phyloP scores from a whole-genome alignment of 768 basidiomycete genomes.

The Rhodosporidiobolus sp. region DNA sequence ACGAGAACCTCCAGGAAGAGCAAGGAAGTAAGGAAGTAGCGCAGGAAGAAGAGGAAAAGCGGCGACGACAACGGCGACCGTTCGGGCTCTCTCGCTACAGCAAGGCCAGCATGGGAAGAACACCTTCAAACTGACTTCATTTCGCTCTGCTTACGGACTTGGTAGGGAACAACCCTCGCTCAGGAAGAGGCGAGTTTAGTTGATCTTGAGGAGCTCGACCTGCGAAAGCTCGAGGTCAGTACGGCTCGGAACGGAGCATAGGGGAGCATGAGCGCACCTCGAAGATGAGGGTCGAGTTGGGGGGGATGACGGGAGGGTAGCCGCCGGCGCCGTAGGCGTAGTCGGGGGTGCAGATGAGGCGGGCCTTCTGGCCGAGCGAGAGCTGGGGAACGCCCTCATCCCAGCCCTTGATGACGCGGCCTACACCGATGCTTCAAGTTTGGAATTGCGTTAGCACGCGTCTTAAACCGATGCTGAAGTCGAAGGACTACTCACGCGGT shows the following conservation, averaged over 20 bases:
- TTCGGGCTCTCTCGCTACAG: no score
- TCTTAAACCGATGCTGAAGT: neutral
- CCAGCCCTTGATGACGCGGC: conserved; percentile 81
- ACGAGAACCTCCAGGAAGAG: no score
- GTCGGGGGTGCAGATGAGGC: conserved; percentile 63
- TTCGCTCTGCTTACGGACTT: no score
- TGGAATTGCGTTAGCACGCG: no score
- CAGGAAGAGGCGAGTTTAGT: conserved; percentile 42
- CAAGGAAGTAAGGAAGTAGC: no score
- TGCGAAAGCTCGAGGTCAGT: neutral
- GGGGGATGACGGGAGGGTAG: conserved; percentile 67
- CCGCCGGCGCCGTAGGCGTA: conserved; percentile 65
- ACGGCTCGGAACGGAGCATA: neutral
- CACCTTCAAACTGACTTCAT: no score
- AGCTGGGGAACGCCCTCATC: conserved; percentile 84
- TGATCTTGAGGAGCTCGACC: conserved; percentile 76
- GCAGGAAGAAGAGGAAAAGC: no score
- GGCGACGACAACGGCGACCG: no score
- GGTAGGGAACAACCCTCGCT: no score
- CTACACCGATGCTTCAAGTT: conserved; percentile 66
- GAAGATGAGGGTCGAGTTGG: conserved; percentile 70
- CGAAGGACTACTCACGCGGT: conserved; percentile 51
- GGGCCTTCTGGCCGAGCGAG: conserved; percentile 65
- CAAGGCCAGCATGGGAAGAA: no score
- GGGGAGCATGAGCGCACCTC: conserved; percentile 49